Evolutionary conservation across 2,329 filamentous ascomycete genomes (phyloP).

Genomic region (Iodosphaeria phyllophila): DNA sequence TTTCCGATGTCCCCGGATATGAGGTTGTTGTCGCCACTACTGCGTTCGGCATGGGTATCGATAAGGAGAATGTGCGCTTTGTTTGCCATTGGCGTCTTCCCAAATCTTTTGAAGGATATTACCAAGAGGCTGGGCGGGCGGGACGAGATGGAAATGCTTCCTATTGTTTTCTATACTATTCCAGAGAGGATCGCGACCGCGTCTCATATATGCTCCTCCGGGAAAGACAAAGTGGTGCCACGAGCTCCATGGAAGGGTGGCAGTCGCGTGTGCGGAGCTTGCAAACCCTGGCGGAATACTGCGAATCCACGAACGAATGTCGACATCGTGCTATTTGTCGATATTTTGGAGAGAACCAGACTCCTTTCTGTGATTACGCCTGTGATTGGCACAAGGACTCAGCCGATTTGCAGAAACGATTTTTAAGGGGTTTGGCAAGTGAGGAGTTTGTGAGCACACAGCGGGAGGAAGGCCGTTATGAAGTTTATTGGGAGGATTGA

Average conservation of each 20-base stretch:
- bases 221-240: conserved; percentile 22
- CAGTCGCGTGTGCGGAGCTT: conserved; percentile 42
- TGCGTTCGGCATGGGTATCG: conserved; percentile 95
- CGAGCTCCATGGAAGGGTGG: too few species aligned
- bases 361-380: conserved; percentile 49
- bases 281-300: conserved; percentile 56
- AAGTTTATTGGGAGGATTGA: conserved; percentile 32
- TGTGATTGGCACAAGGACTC: conserved; percentile 65
- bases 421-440: conserved; percentile 33
- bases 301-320: conserved; percentile 56
- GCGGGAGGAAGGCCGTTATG: conserved; percentile 36
- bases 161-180: conserved; percentile 81
- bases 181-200: conserved; percentile 66
- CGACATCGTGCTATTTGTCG: conserved; percentile 56
- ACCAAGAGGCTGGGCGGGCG: conserved; percentile 85
- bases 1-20: conserved; percentile 55
- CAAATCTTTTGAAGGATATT: conserved; percentile 89
- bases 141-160: conserved; percentile 78
- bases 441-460: conserved; percentile 48
- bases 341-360: conserved; percentile 53
- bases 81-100: conserved; percentile 89
- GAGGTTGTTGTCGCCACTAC: conserved; percentile 91
- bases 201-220: conserved; percentile 37
- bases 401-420: conserved; percentile 34
- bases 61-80: conserved; percentile 87